phyloP scores from a whole-genome alignment of 495 filamentous ascomycete species.

The Margaritispora aquatica region DNA sequence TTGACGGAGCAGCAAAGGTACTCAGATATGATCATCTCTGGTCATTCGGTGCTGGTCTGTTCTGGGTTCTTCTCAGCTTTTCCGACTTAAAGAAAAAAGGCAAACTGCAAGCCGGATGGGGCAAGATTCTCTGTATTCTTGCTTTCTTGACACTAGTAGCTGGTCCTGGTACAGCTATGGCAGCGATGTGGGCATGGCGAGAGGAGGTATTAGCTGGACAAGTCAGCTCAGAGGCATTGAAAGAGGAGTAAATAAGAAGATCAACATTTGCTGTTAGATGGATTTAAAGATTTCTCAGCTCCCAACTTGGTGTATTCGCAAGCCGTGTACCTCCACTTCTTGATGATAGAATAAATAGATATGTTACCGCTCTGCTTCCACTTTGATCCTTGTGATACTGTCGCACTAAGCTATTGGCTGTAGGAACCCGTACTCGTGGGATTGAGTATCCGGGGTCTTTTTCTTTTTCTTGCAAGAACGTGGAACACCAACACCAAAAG shows the following conservation, averaged over 20 bases:
- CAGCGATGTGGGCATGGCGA: constrained; percentile 29
- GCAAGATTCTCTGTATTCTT: constrained; percentile 12
- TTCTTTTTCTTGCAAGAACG: too few species aligned
- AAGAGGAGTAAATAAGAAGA: constrained; percentile 2
- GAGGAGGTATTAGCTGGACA: constrained; percentile 24
- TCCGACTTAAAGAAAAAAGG: constrained; percentile 18
- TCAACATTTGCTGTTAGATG: background rate
- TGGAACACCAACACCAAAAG: too few species aligned
- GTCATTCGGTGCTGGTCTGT: constrained; percentile 13
- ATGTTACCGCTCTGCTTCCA: too few species aligned
- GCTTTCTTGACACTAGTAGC: constrained; percentile 13
- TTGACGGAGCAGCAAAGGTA: constrained; percentile 4
- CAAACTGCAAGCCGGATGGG: constrained; percentile 9
- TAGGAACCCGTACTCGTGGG: too few species aligned
- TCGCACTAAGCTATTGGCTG: too few species aligned
- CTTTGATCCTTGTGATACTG: too few species aligned
- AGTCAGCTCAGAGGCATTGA: background rate
- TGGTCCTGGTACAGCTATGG: constrained; percentile 28
- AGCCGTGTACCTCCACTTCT: too few species aligned
- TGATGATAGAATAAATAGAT: too few species aligned
- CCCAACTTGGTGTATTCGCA: background rate
- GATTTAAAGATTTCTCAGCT: background rate
- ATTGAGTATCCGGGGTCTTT: too few species aligned
- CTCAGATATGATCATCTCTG: constrained; percentile 18
- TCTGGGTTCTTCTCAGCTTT: constrained; percentile 16